phyloP scores from a whole-genome alignment of 768 basidiomycete genomes.

The Russula vinacea region DNA sequence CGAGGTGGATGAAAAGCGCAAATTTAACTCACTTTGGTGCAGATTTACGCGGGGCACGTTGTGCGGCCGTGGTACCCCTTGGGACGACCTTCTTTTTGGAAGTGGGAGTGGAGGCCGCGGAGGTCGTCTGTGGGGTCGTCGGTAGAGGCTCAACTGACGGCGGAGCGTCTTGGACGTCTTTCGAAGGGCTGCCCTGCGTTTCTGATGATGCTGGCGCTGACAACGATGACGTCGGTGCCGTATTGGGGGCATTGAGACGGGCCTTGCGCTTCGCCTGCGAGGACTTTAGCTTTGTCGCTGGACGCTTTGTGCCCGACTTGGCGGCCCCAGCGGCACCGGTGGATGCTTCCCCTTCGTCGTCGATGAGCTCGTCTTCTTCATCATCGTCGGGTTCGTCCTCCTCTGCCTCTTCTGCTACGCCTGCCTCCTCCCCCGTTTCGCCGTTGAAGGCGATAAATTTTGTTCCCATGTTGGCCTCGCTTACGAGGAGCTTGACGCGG shows the following conservation, averaged over 20 bases:
- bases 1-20: neutral
- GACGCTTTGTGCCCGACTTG: conserved; percentile 39
- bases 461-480: conserved; percentile 43
- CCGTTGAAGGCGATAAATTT: conserved; percentile 38
- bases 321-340: conserved; percentile 31
- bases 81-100: conserved; percentile 33
- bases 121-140: conserved; percentile 21
- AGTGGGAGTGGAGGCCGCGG: conserved; percentile 18
- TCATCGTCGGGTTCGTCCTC: conserved; percentile 62
- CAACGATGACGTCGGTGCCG: neutral
- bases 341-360: conserved; percentile 53
- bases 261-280: conserved; percentile 28
- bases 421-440: conserved; percentile 29
- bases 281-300: conserved; percentile 12
- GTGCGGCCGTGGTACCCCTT: conserved; percentile 32
- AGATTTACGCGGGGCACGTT: conserved; percentile 36
- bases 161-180: conserved; percentile 11
- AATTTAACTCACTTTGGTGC: conserved; percentile 33
- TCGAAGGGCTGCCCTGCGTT: conserved; percentile 1
- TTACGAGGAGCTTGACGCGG: conserved; percentile 51
- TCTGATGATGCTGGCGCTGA: conserved; percentile 3
- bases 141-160: conserved; percentile 5
- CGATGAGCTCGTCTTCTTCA: conserved; percentile 76
- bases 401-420: conserved; percentile 34
- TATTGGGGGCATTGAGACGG: conserved; percentile 12